Base-by-base conservation (phyloP, 345 rosid species). In the Bruguiera parviflora region DNA sequence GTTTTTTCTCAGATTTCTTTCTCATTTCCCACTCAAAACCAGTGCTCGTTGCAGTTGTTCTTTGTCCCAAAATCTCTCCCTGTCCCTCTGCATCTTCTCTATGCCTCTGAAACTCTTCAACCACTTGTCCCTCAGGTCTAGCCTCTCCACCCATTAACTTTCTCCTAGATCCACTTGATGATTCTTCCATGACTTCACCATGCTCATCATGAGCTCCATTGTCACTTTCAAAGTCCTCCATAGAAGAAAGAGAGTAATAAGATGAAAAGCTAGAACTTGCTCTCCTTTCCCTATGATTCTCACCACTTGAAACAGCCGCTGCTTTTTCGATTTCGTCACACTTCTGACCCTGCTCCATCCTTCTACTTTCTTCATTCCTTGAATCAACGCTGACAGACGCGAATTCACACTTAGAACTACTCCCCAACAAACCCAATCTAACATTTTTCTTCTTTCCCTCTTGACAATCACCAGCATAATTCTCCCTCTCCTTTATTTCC, bases 251-350 rank as follows among this genome's bases (percentile, higher is more conserved):
- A 0, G 99, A 88, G 83, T 88, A 84, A 85, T 88, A 87, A 33
- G 96, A 92, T 4, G 99, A 92, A 73, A 88, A 75, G 72, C 89
- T 85, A 53, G 90, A 83, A 69, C 79, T 85, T 59, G 69, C 86
- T 55, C 74, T 78, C 73, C 82, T 91, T 61, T 63, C 73, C 73
- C 73, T 81, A 37, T 3, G 29, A 67, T 61, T 65, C 60, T 80
- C 82, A 58, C 66, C 77, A 62, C 63, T 80, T 13, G 71, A 71
- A 46, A 67, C 29, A 22, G 16, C 66, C 43, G 18, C 32, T 13
- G 16, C 53, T 68, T 73, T 75, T 46, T 59, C 70, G 21, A 15
- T 68, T 32, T 64, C 75, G 46, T 85, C 79, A 51, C 71, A 75
- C 58, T 78, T 86, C 62, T 66, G 70, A n/a, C 33, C 64, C 69